A percentile compares a stretch with the other conserved stretches of the same genome.
Evolutionary conservation across 768 basidiomycete genomes (phyloP).

Genomic region (Hericium alpestre): DNA sequence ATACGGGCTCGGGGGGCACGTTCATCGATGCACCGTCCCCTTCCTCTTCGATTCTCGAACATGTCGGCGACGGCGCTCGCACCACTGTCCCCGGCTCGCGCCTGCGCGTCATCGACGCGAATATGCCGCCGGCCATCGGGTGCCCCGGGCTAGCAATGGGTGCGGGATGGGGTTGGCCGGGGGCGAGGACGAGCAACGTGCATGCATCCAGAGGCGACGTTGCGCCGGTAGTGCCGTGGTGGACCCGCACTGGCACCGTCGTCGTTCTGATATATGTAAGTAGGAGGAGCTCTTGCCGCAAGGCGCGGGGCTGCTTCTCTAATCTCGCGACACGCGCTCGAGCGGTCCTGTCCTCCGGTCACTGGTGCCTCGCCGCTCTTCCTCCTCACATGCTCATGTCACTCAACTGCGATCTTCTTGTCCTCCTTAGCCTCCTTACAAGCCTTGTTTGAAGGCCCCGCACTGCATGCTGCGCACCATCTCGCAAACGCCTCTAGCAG

Average conservation of each 20-base stretch:
- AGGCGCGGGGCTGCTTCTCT: too few relatives aligned
- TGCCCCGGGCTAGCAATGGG: not conserved
- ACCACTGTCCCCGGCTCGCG: not conserved
- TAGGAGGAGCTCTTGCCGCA: not conserved
- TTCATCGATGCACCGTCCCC: constrained; percentile 3
- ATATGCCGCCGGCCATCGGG: not conserved
- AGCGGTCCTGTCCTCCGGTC: too few relatives aligned
- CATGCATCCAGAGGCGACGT: not conserved
- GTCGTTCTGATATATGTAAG: not conserved
- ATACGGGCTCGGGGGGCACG: not conserved
- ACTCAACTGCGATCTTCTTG: too few relatives aligned
- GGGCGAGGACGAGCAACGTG: not conserved
- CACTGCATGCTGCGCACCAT: too few relatives aligned
- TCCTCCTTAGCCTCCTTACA: too few relatives aligned
- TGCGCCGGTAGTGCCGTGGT: not conserved
- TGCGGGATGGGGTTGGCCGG: not conserved
- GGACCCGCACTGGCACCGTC: not conserved
- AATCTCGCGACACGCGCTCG: too few relatives aligned
- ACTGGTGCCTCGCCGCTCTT: too few relatives aligned
- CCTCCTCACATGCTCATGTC: too few relatives aligned
- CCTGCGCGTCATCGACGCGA: not conserved
- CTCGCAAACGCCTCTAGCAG: too few relatives aligned
- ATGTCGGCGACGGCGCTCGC: not conserved
- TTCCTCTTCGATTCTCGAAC: constrained; percentile 11
- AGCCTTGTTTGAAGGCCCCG: too few relatives aligned